Base-by-base conservation (phyloP, 2,329 filamentous ascomycete species). In the Fusarium sp. region DNA sequence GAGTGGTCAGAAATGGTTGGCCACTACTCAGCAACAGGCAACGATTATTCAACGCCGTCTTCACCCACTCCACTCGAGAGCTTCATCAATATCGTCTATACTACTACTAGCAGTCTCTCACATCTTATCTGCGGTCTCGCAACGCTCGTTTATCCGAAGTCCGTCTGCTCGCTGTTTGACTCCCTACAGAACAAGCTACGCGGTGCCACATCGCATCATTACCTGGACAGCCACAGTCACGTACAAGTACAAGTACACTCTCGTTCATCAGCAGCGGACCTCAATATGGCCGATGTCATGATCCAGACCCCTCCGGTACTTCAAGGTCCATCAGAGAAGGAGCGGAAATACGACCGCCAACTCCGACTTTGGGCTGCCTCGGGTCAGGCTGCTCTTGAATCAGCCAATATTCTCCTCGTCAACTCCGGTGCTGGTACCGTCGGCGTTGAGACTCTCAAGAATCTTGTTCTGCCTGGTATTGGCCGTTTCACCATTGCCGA, bases 401-500 rank as follows among this genome's bases (percentile, higher is more conserved):
- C 94, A 64, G 94, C 96, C 28, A 93, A 97, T 76, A 92, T 99
- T n/a, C 89, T 98, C 18, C 88, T 99, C 10, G 86, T 99, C 69
- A 98, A 98, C 83, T 94, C 93, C 2, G 93, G 94, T 5, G 85
- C 92, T n/a, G 96, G 96, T 15, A 93, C 95, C 5, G 93, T 95
- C 39, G 96, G 95, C 20, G 89, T 97, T 18, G 96, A 99, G 83
- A 92, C 95, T 0, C 88, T 99, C 70, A 99, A 99, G 87, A 99
- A 99, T 80, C 90, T 99, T n/a, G 94, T 99, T 7, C 86, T 99
- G 14, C 96, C 96, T 65, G 94, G 91, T 91, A 93, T 98, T 77
- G 97, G 96, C 14, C 90, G 91, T 32, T 99, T 98, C 81, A 97
- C 94, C 2, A 97, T 99, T 70, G 92, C 93, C 59, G 96, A 99